A percentile compares a stretch with the other conserved stretches of the same genome.
These are phyloP conservation scores for Blastomyces gilchristii DNA, from an alignment of 2,329 filamentous ascomycete genomes.

Conservation along the genomic window DNA sequence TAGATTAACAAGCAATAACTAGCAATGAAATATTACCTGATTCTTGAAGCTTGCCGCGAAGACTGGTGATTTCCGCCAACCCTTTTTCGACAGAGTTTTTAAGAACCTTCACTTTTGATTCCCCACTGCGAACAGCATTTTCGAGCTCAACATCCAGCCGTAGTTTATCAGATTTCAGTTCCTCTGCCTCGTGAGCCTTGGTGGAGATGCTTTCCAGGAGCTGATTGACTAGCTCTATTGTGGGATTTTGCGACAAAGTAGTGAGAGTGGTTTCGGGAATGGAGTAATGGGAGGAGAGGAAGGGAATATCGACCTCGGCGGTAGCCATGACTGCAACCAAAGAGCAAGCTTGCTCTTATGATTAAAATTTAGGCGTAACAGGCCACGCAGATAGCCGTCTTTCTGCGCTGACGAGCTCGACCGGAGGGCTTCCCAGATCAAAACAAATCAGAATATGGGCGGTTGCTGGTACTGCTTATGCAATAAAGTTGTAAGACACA, in stretches of 20 bases:
- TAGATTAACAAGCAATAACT: slow-evolving; percentile 7
- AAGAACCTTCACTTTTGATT: slow-evolving; percentile 70
- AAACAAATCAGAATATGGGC: not conserved
- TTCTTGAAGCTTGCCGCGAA: slow-evolving; percentile 68
- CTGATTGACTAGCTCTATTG: slow-evolving; percentile 63
- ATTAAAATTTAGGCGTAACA: not conserved
- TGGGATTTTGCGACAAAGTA: slow-evolving; percentile 50
- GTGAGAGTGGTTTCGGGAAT: slow-evolving; percentile 48
- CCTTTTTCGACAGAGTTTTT: slow-evolving; percentile 75
- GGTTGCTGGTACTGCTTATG: not conserved
- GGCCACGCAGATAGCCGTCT: not conserved
- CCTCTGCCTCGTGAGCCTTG: slow-evolving; percentile 75
- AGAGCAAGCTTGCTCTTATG: slow-evolving; percentile 22
- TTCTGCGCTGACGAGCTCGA: not conserved
- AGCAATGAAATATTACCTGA: slow-evolving; percentile 52
- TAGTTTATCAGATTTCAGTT: slow-evolving; percentile 76
- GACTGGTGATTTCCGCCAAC: slow-evolving; percentile 69
- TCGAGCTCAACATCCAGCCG: slow-evolving; percentile 87
- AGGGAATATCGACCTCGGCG: slow-evolving; percentile 47
- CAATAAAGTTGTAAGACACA: slow-evolving; percentile 5
- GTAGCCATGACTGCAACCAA: slow-evolving; percentile 41
- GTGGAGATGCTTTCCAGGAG: slow-evolving; percentile 63
- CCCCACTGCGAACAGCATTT: slow-evolving; percentile 71
- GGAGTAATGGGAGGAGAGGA: slow-evolving; percentile 49
- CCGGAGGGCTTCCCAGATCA: not conserved